Conservation (phyloP, 1,284 basidiomycete genomes). For the Boletus mariae region DNA sequence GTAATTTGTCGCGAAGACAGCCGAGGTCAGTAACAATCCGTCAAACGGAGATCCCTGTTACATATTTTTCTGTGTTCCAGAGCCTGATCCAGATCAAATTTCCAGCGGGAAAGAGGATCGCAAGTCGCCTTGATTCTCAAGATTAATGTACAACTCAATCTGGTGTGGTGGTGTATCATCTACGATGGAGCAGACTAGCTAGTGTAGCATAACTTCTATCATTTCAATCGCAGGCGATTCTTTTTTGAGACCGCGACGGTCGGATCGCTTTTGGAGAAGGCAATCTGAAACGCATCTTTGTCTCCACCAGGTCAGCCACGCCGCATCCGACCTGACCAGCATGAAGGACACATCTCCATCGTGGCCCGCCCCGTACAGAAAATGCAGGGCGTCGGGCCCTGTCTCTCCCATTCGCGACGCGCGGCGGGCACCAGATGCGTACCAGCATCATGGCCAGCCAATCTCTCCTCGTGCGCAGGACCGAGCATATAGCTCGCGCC, state of each 20-base stretch:
- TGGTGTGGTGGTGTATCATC: not conserved
- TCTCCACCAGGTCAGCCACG: slow-evolving; percentile 16
- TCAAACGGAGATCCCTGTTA: not conserved
- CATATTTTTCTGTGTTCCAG: too few species aligned
- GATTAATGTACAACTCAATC: too few species aligned
- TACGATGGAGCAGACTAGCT: not conserved
- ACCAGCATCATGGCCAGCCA: slow-evolving; percentile 2
- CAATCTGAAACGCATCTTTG: slow-evolving; percentile 4
- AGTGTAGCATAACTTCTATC: not conserved
- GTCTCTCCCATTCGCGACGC: slow-evolving; percentile 9
- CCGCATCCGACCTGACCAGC: slow-evolving; percentile 10
- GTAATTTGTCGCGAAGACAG: not conserved
- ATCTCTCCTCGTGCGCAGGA: slow-evolving; percentile 6
- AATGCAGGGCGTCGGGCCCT: slow-evolving; percentile 4
- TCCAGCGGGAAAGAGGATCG: not conserved
- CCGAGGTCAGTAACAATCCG: not conserved
- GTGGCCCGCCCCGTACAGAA: slow-evolving; percentile 22
- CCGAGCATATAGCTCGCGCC: slow-evolving; percentile 1
- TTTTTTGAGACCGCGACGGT: slow-evolving; percentile 9
- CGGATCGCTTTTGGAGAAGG: slow-evolving; percentile 7
- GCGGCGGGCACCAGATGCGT: slow-evolving; percentile 15
- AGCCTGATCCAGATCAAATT: not conserved
- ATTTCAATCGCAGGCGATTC: not conserved
- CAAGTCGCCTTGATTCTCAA: too few species aligned
- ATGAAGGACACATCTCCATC: slow-evolving; percentile 25